Conservation (phyloP, 495 filamentous ascomycete species). For the Hypoxylon lenormandii region DNA sequence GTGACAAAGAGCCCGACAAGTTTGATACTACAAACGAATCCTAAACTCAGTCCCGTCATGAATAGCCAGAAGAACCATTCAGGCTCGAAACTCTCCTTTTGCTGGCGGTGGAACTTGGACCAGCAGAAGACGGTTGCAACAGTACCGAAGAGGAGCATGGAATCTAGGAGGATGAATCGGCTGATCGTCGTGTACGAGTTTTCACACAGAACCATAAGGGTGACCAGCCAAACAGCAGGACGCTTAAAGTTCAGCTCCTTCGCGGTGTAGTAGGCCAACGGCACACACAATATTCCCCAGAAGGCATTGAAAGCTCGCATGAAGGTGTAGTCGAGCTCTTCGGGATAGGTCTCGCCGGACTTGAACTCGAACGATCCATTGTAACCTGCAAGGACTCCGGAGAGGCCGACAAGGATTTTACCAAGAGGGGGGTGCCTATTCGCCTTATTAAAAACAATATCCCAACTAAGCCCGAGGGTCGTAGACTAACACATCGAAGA, state of each 20-base stretch:
- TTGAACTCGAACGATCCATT: conserved; percentile 99
- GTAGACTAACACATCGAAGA: conserved; percentile 84
- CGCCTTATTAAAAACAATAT: conserved; percentile 35
- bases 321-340: conserved; percentile 95
- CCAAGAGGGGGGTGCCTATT: conserved; percentile 84
- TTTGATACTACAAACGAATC: conserved; percentile 97
- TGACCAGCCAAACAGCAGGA: conserved; percentile 91
- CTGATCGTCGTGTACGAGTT: conserved; percentile 99
- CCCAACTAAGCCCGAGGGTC: conserved; percentile 14
- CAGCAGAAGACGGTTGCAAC: conserved; percentile 96
- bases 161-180: conserved; percentile 95
- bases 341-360: conserved; percentile 92
- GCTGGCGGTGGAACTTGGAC: conserved; percentile 91
- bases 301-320: conserved; percentile 98
- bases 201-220: conserved; percentile 95
- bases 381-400: conserved; percentile 94
- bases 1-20: conserved; percentile 97
- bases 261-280: conserved; percentile 93
- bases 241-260: conserved; percentile 86
- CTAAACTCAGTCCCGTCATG: conserved; percentile 91
- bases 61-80: conserved; percentile 95
- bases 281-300: conserved; percentile 92
- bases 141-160: conserved; percentile 97
- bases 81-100: conserved; percentile 80
- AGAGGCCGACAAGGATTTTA: conserved; percentile 97